A percentile compares a stretch with the other conserved stretches of the same genome.
phyloP scores from a whole-genome alignment of 2,329 filamentous ascomycete genomes.

The Pseudocercospora fuligena region DNA sequence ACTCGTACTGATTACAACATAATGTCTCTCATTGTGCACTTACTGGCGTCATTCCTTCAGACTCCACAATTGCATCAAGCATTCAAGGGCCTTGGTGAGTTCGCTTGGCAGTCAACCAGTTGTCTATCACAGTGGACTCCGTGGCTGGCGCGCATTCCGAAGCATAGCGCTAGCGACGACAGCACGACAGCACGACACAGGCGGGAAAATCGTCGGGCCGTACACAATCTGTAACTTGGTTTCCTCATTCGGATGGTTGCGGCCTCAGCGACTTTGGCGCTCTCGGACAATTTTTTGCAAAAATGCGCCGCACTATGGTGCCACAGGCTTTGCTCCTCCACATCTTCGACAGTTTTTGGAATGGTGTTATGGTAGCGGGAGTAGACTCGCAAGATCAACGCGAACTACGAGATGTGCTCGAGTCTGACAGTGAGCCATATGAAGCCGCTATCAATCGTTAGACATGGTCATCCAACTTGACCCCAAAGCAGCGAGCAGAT shows the following conservation, averaged over 20 bases:
- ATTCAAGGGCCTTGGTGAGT: neutral
- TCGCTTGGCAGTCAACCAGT: neutral
- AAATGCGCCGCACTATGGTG: slow-evolving; percentile 1
- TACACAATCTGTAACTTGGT: neutral
- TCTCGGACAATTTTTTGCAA: neutral
- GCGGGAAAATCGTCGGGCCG: neutral
- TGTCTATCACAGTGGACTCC: neutral
- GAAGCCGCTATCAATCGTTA: neutral
- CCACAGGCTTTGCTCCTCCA: neutral
- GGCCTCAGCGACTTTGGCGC: neutral
- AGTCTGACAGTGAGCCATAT: neutral
- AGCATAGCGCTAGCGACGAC: neutral
- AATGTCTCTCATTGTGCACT: neutral
- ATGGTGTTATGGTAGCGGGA: neutral
- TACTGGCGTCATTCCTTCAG: neutral
- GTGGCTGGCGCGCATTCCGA: neutral
- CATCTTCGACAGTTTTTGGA: neutral
- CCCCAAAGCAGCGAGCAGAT: neutral
- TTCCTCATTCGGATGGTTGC: neutral
- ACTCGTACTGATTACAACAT: neutral
- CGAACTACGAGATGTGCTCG: neutral
- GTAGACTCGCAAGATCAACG: neutral
- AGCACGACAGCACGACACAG: neutral
- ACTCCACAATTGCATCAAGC: neutral
- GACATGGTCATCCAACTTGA: neutral